These are phyloP conservation scores for Coemansia sp. DNA, from an alignment of 192 early-diverging fungal species.

Conservation along the genomic window DNA sequence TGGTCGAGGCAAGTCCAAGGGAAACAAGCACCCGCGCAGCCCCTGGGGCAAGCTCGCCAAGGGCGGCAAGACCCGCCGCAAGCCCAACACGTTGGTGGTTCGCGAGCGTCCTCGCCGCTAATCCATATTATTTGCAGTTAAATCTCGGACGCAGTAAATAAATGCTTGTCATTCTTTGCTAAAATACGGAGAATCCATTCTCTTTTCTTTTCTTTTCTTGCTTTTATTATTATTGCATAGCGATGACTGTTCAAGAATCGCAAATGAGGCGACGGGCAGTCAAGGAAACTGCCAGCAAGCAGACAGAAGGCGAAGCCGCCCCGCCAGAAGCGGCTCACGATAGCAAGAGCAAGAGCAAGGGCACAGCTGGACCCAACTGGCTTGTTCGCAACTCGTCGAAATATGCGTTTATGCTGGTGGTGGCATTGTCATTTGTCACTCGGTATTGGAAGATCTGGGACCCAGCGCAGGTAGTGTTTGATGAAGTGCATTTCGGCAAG, in stretches of 20 bases:
- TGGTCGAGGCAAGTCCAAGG: conserved; percentile 91
- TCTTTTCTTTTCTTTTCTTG: neutral
- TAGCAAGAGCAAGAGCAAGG: neutral
- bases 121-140: conserved; percentile 4
- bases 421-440: conserved; percentile 57
- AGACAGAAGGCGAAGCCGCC: neutral
- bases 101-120: conserved; percentile 52
- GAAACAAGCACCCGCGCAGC: conserved; percentile 81
- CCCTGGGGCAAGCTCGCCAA: conserved; percentile 92
- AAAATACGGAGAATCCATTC: neutral
- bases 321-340: neutral
- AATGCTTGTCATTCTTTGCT: neutral
- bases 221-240: neutral
- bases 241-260: conserved; percentile 45
- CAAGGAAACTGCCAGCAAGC: conserved; percentile 10
- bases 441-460: conserved; percentile 69
- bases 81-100: conserved; percentile 67
- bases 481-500: conserved; percentile 99
- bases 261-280: conserved; percentile 15
- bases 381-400: conserved; percentile 35
- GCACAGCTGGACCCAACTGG: neutral
- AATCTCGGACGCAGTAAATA: neutral
- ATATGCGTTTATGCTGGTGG: conserved; percentile 34
- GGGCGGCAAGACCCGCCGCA: conserved; percentile 81
- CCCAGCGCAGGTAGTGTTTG: conserved; percentile 84